Evolutionary conservation across 1,139 yeast species (phyloP).

Genomic region (Kurtzmaniella quercitrusa): DNA sequence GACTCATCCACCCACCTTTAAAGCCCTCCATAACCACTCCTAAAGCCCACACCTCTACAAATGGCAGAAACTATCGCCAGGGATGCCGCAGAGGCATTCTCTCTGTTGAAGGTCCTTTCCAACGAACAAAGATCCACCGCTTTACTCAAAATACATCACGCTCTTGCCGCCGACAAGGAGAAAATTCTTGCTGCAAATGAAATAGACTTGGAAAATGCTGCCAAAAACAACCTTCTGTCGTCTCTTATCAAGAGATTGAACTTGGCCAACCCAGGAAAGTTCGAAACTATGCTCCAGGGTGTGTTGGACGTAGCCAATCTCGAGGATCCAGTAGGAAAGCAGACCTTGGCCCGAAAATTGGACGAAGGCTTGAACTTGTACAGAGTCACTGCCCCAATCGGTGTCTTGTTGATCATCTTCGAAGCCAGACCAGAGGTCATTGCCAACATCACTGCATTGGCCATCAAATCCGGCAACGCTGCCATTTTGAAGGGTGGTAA

Average conservation of each 20-base stretch:
- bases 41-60: background rate
- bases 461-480: constrained; percentile 92
- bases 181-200: constrained; percentile 68
- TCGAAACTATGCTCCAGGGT: constrained; percentile 92
- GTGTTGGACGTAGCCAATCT: constrained; percentile 83
- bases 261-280: constrained; percentile 75
- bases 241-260: constrained; percentile 83
- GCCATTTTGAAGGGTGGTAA: constrained; percentile 98
- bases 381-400: constrained; percentile 89
- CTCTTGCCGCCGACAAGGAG: constrained; percentile 52
- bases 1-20: background rate
- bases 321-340: constrained; percentile 86
- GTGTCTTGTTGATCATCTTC: constrained; percentile 86
- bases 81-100: constrained; percentile 74
- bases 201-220: constrained; percentile 71
- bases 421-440: constrained; percentile 98
- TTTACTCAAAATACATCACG: constrained; percentile 66
- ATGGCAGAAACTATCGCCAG: constrained; percentile 74
- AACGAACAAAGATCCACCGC: constrained; percentile 74
- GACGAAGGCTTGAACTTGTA: constrained; percentile 84
- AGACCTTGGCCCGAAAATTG: constrained; percentile 74
- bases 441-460: constrained; percentile 93
- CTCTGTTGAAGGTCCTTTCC: constrained; percentile 70
- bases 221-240: constrained; percentile 49
- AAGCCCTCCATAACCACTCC: background rate